Evolutionary conservation across 78 protist species (phyloP), one percentile per base, ranked within the genome.

Genomic region (Pigoraptor vietnamica): DNA sequence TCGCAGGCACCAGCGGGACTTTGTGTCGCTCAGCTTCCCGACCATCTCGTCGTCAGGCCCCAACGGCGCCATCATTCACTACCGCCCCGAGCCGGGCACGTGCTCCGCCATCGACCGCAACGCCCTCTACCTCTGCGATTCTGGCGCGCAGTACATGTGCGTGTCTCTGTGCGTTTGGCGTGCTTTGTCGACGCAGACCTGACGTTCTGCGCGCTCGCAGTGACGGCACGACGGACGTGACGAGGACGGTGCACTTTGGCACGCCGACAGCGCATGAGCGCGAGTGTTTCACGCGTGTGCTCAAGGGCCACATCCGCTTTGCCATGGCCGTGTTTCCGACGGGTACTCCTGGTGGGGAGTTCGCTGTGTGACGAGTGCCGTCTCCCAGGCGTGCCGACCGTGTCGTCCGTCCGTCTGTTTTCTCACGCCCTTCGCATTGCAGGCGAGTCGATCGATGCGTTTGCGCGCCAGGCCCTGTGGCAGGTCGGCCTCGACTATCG

Each of bases 191-290:
- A 82, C 19, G 87, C 37, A 14, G n/a, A 19, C n/a, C 1, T 29
- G 89, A 1, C 35, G 1, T 10, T 19, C n/a, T 19, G 55, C 81
- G n/a, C 1, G 37, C 1, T 37, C 29, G 32, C 24, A 56, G 86
- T 9, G 96, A 95, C 90, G 99, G 99, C 87, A 98, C 99, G 29
- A 98, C 99, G 24, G 99, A 98, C 92, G 96, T 97, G 34, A 98
- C 99, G n/a, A 90, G 99, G 25, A 97, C 99, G 10, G 36, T 95
- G 35, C 98, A 96, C 89, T 93, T 96, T 36, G 96, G 97, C 33
- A 19, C 0, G 39, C 98, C 99, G 35, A 91, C 97, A 24, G 95
- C 79, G 35, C 92, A 93, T 24, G 95, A 95, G 89, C 90, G 81
- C 90, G 86, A 84, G 39, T 92, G 96, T 90, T 97, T 83, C 90